Evolutionary conservation across 108 stramenopile species (phyloP).

Genomic region (Cyclostephanos invisitatus): DNA sequence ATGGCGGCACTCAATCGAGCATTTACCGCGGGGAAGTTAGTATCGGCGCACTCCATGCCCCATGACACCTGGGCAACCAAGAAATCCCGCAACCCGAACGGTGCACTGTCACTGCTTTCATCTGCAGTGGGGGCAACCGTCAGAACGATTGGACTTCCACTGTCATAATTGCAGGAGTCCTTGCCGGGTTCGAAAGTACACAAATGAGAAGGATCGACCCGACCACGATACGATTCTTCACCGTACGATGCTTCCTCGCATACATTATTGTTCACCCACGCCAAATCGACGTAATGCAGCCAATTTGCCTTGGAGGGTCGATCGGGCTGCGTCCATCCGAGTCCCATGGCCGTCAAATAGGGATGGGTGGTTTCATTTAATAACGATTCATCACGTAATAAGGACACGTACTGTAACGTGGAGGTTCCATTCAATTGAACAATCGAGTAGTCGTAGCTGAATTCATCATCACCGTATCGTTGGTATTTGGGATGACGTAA

Average conservation of each 20-base stretch:
- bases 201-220: constrained; percentile 8
- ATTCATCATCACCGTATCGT: constrained; percentile 18
- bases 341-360: constrained; percentile 19
- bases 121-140: not conserved
- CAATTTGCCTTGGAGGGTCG: constrained; percentile 8
- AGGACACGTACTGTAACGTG: not conserved
- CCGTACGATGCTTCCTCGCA: constrained; percentile 7
- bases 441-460: constrained; percentile 17
- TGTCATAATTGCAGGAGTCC: constrained; percentile 32
- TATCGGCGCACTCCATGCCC: constrained; percentile 46
- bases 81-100: constrained; percentile 16
- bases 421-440: constrained; percentile 18
- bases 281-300: constrained; percentile 22
- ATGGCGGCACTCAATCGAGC: constrained; percentile 13
- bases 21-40: constrained; percentile 29
- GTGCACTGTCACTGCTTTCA: not conserved
- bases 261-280: constrained; percentile 8
- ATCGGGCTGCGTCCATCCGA: constrained; percentile 10
- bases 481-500: constrained; percentile 4
- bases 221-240: constrained; percentile 14
- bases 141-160: constrained; percentile 49
- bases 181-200: constrained; percentile 11
- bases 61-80: constrained; percentile 48
- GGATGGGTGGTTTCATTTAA: constrained; percentile 5
- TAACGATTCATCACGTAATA: not conserved